Evolutionary conservation across 1,284 basidiomycete species (phyloP), one percentile per base, ranked within the genome.

Genomic region (Cutaneotrichosporon sp.): DNA sequence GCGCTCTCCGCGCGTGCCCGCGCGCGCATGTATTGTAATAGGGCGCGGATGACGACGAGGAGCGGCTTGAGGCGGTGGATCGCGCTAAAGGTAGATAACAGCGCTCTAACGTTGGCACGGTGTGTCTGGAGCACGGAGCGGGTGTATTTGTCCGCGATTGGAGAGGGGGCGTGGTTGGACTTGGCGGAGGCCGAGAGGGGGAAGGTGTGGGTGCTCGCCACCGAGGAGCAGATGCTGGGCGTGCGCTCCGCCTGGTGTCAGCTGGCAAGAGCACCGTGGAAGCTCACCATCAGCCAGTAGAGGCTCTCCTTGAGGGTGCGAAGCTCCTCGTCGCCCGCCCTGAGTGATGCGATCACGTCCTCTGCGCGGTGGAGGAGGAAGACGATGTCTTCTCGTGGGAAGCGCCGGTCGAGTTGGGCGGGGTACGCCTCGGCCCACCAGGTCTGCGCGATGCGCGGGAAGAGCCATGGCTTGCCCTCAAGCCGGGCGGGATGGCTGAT

Each of bases 301-400:
- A 33, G 29, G 29, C 29, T 51, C 10, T 51, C 50, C 29, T 20
- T 34, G 50, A 51, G 50, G 2, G 2, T 20, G 31, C n/a, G 16
- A 4, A 51, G 7, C 16, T n/a, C 50, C 1, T 22, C 31, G 2
- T 34, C 29, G 18, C 8, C n/a, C 31, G 16, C 50, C 20, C 8
- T 33, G 9, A 51, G n/a, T 27, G n/a, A 20, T n/a, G 29, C 18
- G 31, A 51, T 14, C 16, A 51, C 29, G 7, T 51, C 50, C 10
- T 51, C 50, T 8, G 50, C 31, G 10, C 50, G 16, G 50, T 51
- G 27, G 31, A 51, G 50, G 31, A 51, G 50, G 20, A 51, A 51
- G 20, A 22, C 31, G 6, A 51, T 51, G 31, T 51, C 50, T 20
- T 34, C 31, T 2, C 29, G n/a, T 1, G 50, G 50, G 29, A 51